phyloP scores from a whole-genome alignment of 257 asterid species.

The Hygrophila difformis region DNA sequence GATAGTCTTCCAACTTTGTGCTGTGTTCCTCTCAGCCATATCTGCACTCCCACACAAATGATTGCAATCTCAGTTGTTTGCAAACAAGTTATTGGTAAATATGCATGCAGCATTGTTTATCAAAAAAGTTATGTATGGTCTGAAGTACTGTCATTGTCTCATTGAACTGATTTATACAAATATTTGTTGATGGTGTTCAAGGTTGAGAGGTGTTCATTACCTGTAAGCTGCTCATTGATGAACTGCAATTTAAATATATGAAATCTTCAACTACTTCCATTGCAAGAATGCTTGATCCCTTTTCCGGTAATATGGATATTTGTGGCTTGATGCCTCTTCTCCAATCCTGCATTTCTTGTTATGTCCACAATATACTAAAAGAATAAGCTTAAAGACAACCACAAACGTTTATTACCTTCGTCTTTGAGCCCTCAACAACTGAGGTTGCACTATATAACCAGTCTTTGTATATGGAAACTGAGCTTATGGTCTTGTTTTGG shows the following conservation, averaged over 20 bases:
- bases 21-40: slow-evolving; percentile 87
- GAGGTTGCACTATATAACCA: slow-evolving; percentile 64
- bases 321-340: slow-evolving; percentile 54
- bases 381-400: neutral
- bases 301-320: slow-evolving; percentile 47
- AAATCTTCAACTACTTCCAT: slow-evolving; percentile 97
- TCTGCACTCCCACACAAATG: slow-evolving; percentile 20
- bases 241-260: slow-evolving; percentile 53
- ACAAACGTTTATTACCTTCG: slow-evolving; percentile 36
- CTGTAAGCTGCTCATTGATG: slow-evolving; percentile 72
- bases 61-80: too few relatives aligned
- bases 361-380: neutral
- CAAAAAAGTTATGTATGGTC: too few relatives aligned
- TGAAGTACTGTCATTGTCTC: too few relatives aligned
- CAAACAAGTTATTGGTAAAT: neutral
- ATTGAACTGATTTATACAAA: too few relatives aligned
- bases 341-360: slow-evolving; percentile 57
- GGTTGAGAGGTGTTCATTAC: slow-evolving; percentile 25
- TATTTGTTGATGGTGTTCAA: too few relatives aligned
- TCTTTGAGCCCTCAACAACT: slow-evolving; percentile 59
- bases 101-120: neutral
- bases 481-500: slow-evolving; percentile 59
- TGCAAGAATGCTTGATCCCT: slow-evolving; percentile 54
- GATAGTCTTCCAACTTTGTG: slow-evolving; percentile 90
- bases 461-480: slow-evolving; percentile 62